Conservation (phyloP, 352 stramenopile genomes). For the Discostella stelligera region DNA sequence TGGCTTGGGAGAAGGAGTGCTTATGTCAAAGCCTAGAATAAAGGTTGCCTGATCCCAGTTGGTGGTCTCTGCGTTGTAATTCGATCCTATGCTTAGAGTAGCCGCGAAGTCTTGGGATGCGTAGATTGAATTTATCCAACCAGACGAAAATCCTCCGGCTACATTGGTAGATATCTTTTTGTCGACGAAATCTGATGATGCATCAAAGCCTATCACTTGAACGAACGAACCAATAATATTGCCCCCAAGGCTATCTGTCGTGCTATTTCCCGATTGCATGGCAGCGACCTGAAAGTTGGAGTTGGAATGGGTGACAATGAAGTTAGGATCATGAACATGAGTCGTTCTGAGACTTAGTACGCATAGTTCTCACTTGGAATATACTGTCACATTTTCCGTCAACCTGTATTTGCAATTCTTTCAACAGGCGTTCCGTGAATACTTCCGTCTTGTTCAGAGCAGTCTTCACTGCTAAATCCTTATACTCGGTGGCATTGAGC, state of each 20-base stretch:
- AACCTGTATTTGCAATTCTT: slow-evolving; percentile 26
- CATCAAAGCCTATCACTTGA: slow-evolving; percentile 42
- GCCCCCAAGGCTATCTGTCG: slow-evolving; percentile 12
- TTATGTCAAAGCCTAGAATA: slow-evolving; percentile 61
- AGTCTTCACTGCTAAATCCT: slow-evolving; percentile 17
- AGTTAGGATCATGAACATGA: neutral
- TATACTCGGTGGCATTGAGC: slow-evolving; percentile 19
- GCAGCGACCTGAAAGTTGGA: slow-evolving; percentile 26
- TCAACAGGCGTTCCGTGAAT: slow-evolving; percentile 27
- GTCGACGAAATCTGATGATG: slow-evolving; percentile 21
- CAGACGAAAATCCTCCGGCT: slow-evolving; percentile 33
- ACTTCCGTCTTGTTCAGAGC: slow-evolving; percentile 19
- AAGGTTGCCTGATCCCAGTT: slow-evolving; percentile 55
- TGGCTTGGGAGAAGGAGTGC: slow-evolving; percentile 33
- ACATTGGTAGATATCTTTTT: slow-evolving; percentile 31
- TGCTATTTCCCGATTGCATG: slow-evolving; percentile 43
- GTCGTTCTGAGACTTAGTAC: too few relatives aligned
- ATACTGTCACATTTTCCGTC: slow-evolving; percentile 37
- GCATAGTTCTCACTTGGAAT: slow-evolving; percentile 24
- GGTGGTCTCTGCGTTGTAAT: slow-evolving; percentile 34
- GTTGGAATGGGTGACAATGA: neutral
- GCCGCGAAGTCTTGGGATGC: slow-evolving; percentile 45
- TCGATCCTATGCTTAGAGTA: slow-evolving; percentile 47
- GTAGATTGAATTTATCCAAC: slow-evolving; percentile 54
- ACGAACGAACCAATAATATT: slow-evolving; percentile 43